Evolutionary conservation across 1,139 yeast species (phyloP).

Genomic region (Geotrichum histeridarum): DNA sequence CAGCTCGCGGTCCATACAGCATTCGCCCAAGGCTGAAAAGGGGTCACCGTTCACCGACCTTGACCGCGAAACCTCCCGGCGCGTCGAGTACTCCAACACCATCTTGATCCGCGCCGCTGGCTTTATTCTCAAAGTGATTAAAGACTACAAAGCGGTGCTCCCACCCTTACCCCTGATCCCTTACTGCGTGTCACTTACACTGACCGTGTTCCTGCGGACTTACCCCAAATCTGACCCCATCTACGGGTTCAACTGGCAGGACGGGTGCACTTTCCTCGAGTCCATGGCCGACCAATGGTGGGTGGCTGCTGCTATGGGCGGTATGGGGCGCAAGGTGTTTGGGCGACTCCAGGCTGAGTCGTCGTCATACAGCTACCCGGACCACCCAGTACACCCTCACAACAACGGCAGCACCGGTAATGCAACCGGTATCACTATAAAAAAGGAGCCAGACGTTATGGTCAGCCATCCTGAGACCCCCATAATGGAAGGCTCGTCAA

Average conservation of each 20-base stretch:
- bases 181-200: slow-evolving; percentile 35
- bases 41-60: not conserved
- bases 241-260: slow-evolving; percentile 32
- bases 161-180: slow-evolving; percentile 37
- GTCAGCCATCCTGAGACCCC: not conserved
- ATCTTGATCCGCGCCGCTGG: slow-evolving; percentile 32
- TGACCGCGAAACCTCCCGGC: not conserved
- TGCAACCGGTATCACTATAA: not conserved
- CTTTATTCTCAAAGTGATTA: slow-evolving; percentile 31
- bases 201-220: slow-evolving; percentile 36
- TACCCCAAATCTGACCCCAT: slow-evolving; percentile 32
- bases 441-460: not conserved
- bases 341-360: slow-evolving; percentile 27
- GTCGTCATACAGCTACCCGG: not conserved
- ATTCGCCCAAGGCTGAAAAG: not conserved
- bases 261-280: slow-evolving; percentile 32
- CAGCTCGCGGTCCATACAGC: not conserved
- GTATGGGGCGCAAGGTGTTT: slow-evolving; percentile 37
- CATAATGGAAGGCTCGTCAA: not conserved
- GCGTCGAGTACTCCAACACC: slow-evolving; percentile 11
- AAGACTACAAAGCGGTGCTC: slow-evolving; percentile 23
- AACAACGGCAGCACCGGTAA: not conserved
- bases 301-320: slow-evolving; percentile 40
- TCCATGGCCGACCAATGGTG: slow-evolving; percentile 36
- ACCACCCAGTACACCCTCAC: not conserved